Conservation (phyloP, 2,329 filamentous ascomycete species). For the Pestalotiopsis fici region DNA sequence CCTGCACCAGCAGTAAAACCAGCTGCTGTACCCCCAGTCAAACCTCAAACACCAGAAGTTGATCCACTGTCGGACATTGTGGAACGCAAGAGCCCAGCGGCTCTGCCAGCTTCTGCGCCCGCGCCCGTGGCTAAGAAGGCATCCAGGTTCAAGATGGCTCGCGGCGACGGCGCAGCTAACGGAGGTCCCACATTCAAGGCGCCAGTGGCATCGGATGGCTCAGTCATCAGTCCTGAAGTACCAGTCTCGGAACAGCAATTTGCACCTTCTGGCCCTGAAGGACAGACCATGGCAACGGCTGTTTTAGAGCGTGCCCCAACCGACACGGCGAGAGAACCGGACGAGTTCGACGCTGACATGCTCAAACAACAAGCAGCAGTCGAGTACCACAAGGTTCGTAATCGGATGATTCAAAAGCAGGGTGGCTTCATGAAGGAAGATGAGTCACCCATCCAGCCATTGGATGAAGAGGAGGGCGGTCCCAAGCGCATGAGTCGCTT, state of each 20-base stretch:
- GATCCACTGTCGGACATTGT: conserved; percentile 52
- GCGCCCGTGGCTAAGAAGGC: conserved; percentile 35
- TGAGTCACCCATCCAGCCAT: conserved; percentile 65
- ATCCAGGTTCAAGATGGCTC: conserved; percentile 55
- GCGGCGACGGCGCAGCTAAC: conserved; percentile 10
- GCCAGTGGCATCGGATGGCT: not conserved
- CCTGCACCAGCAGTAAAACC: conserved; percentile 17
- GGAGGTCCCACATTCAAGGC: conserved; percentile 11
- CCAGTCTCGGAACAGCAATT: conserved; percentile 42
- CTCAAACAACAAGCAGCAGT: conserved; percentile 76
- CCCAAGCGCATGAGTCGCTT: conserved; percentile 70
- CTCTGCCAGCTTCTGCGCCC: conserved; percentile 12
- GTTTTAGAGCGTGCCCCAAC: conserved; percentile 56
- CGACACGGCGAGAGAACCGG: conserved; percentile 40
- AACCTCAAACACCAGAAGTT: conserved; percentile 32
- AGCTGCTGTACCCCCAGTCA: conserved; percentile 13
- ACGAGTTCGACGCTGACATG: conserved; percentile 72
- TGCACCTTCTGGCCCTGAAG: conserved; percentile 51
- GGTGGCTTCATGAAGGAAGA: conserved; percentile 79
- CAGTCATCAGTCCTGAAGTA: conserved; percentile 34
- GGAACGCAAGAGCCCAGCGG: conserved; percentile 37
- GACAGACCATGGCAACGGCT: conserved; percentile 58
- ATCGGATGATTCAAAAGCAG: conserved; percentile 78
- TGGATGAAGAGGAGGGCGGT: conserved; percentile 67
- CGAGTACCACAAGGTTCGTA: conserved; percentile 82